A percentile compares a stretch with the other conserved stretches of the same genome.
Evolutionary conservation across 2,329 filamentous ascomycete genomes (phyloP).

Genomic region (Diplodia intermedia): DNA sequence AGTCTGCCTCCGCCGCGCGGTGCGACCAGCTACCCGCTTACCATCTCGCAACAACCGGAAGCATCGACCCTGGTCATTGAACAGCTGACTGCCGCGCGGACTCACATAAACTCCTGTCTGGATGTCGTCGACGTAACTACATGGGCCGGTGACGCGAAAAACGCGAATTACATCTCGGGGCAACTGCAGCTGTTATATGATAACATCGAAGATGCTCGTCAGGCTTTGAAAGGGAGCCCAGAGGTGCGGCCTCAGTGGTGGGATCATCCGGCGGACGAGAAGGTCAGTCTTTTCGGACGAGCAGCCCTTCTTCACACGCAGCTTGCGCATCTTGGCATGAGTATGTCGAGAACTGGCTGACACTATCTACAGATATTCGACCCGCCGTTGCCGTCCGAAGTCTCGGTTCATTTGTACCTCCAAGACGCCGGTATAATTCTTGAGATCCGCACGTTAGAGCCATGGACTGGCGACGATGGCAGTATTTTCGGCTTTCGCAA

Average conservation of each 20-base stretch:
- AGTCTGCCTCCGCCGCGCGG: constrained; percentile 66
- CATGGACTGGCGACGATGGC: constrained; percentile 43
- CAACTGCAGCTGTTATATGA: constrained; percentile 66
- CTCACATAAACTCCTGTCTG: constrained; percentile 81
- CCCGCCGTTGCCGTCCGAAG: constrained; percentile 66
- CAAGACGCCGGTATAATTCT: constrained; percentile 64
- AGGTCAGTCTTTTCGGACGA: constrained; percentile 53
- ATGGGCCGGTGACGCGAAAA: constrained; percentile 70
- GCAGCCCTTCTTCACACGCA: not conserved
- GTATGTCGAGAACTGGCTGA: not conserved
- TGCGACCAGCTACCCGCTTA: constrained; percentile 58
- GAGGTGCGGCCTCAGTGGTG: constrained; percentile 62
- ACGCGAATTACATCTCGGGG: constrained; percentile 64
- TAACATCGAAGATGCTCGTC: constrained; percentile 66
- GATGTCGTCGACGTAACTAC: constrained; percentile 81
- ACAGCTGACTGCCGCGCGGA: constrained; percentile 74
- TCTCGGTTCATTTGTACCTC: constrained; percentile 73
- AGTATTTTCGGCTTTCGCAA: constrained; percentile 63
- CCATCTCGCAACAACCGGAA: constrained; percentile 59
- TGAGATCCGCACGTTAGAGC: constrained; percentile 73
- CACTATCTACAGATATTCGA: constrained; percentile 59
- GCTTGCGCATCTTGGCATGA: too few species aligned
- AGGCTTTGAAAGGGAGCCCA: constrained; percentile 63
- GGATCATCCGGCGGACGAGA: constrained; percentile 62
- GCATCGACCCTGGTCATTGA: constrained; percentile 68